A percentile compares a stretch with the other conserved stretches of the same genome.
Evolutionary conservation across 805 yeast genomes (phyloP).

Genomic region (Ogataea philodendri): DNA sequence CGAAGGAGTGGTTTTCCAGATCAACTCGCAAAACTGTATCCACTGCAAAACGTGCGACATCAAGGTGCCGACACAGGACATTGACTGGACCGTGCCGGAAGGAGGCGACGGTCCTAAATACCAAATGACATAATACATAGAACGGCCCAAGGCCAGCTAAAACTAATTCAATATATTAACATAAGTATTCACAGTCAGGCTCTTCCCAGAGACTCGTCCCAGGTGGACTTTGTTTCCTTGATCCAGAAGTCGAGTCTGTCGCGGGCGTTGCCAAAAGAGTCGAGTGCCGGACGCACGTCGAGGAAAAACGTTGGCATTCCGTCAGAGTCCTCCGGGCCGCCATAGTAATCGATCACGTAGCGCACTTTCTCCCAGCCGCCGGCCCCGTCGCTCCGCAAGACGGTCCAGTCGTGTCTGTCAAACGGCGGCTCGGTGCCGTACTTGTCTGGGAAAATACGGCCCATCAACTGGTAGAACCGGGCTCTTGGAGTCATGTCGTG

Average conservation of each 20-base stretch:
- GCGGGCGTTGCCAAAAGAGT: slow-evolving; percentile 54
- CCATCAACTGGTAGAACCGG: slow-evolving; percentile 57
- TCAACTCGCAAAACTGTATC: slow-evolving; percentile 95
- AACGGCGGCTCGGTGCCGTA: slow-evolving; percentile 85
- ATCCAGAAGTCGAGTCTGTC: slow-evolving; percentile 71
- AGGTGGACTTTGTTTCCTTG: slow-evolving; percentile 49
- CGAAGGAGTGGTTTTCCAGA: slow-evolving; percentile 79
- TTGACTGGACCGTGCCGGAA: slow-evolving; percentile 96
- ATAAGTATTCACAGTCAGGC: slow-evolving; percentile 14
- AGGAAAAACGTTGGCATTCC: slow-evolving; percentile 90
- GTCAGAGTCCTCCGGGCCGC: slow-evolving; percentile 81
- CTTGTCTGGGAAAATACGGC: slow-evolving; percentile 66
- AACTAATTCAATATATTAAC: too few species aligned
- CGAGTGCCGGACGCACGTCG: slow-evolving; percentile 95
- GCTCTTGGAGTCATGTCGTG: slow-evolving; percentile 87
- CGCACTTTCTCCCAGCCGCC: slow-evolving; percentile 69
- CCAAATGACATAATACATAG: slow-evolving; percentile 72
- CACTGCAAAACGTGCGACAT: slow-evolving; percentile 99
- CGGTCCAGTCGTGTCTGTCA: slow-evolving; percentile 99
- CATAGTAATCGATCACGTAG: slow-evolving; percentile 94
- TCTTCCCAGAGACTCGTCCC: slow-evolving; percentile 71
- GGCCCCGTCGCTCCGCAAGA: slow-evolving; percentile 59
- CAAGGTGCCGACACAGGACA: slow-evolving; percentile 92
- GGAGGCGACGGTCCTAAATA: slow-evolving; percentile 99
- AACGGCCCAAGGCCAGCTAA: too few species aligned